Conservation (phyloP, 306 rosid genomes). For the Erythrophleum fordii region DNA sequence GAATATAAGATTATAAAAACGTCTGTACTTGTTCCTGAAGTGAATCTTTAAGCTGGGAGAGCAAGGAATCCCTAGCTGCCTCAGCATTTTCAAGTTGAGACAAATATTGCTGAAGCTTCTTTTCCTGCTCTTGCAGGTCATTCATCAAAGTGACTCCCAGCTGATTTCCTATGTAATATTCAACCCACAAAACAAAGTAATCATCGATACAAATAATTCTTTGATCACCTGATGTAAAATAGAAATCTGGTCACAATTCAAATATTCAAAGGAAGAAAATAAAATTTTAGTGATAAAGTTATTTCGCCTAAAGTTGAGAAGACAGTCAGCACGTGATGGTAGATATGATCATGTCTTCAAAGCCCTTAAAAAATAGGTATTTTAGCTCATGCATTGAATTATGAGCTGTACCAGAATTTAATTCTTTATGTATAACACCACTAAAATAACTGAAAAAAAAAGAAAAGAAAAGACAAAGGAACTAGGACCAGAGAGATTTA, state of each 20-base stretch:
- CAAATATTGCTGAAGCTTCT: slow-evolving; percentile 51
- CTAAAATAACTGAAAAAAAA: background rate
- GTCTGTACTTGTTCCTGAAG: slow-evolving; percentile 69
- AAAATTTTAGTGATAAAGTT: background rate
- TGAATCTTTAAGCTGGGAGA: slow-evolving; percentile 67
- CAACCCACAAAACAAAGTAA: background rate
- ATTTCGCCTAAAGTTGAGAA: background rate
- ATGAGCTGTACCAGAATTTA: background rate
- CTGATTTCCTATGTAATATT: slow-evolving; percentile 55
- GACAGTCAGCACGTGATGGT: background rate
- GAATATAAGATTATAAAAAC: slow-evolving; percentile 11
- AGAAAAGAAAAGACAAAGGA: too few relatives aligned
- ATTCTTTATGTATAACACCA: background rate
- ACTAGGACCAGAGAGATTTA: background rate
- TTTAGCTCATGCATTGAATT: background rate
- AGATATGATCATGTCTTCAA: background rate
- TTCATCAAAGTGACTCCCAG: slow-evolving; percentile 55
- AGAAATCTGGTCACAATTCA: background rate
- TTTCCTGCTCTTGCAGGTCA: slow-evolving; percentile 72
- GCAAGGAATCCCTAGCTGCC: slow-evolving; percentile 61
- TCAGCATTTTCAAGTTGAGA: slow-evolving; percentile 58
- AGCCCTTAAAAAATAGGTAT: background rate
- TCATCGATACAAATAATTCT: slow-evolving; percentile 13
- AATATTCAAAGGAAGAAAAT: background rate
- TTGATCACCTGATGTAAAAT: background rate